A percentile compares a stretch with the other conserved stretches of the same genome.
Evolutionary conservation across 2,329 filamentous ascomycete genomes (phyloP).

Genomic region (Colletotrichum tofieldiae): DNA sequence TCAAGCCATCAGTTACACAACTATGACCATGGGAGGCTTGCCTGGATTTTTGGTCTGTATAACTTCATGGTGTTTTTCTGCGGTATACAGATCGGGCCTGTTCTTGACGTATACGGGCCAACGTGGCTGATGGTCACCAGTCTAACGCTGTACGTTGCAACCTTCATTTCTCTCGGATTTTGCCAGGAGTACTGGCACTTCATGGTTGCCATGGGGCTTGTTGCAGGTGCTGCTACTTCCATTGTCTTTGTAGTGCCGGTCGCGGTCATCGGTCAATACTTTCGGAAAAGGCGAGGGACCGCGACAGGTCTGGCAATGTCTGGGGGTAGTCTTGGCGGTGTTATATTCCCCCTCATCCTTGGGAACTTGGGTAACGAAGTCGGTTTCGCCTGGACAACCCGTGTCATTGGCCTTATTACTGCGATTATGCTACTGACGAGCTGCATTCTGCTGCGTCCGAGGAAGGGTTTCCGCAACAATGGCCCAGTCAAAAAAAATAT

Average conservation of each 20-base stretch:
- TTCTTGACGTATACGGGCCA: too few relatives aligned
- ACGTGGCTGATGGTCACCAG: too few relatives aligned
- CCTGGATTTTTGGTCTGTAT: too few relatives aligned
- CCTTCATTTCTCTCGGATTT: too few relatives aligned
- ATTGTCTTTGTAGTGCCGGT: conserved; percentile 41
- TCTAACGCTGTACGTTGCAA: too few relatives aligned
- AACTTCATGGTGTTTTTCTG: too few relatives aligned
- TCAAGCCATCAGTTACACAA: too few relatives aligned
- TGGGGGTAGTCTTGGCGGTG: not conserved
- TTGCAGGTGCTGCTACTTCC: conserved; percentile 33
- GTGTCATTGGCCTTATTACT: not conserved
- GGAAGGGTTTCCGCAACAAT: not conserved
- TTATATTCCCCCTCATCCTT: not conserved
- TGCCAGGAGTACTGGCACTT: conserved; percentile 41
- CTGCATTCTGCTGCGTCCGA: conserved; percentile 2
- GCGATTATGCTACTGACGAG: not conserved
- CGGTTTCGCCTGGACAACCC: not conserved
- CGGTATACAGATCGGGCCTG: too few relatives aligned
- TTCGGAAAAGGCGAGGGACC: not conserved
- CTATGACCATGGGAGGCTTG: too few relatives aligned
- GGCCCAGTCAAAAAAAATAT: not conserved
- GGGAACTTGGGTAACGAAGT: not conserved
- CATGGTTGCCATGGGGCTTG: conserved; percentile 40
- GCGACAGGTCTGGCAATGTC: not conserved
- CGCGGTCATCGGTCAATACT: conserved; percentile 7